Base-by-base conservation (phyloP, 2,329 filamentous ascomycete genomes). In the Clarireedia hainanense region DNA sequence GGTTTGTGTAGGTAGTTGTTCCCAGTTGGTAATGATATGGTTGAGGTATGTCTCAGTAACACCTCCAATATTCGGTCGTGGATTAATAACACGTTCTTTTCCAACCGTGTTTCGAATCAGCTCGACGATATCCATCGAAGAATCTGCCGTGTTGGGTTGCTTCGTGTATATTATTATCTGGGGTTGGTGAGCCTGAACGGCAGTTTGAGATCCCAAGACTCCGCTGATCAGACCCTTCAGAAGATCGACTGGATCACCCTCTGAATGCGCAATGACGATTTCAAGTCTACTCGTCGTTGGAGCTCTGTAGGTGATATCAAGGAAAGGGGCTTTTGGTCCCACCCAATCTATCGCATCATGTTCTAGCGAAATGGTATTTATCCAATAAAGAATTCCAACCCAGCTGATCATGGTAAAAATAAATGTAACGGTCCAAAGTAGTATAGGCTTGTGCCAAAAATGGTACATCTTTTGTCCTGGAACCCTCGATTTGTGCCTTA, bases 1-100 rank as follows among this genome's bases (percentile, higher is more conserved):
- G 0, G 74, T 76, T 50, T 78, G 74, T 12, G 65, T 66, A 10
- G 75, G 71, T 3, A 78, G 69, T 23, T 61, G 61, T 39, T 76
- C 71, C 72, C 72, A 79, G 43, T 66, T 57, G 14, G 60, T 63
- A 4, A 75, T 56, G 36, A 78, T 76, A 59, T 79, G 76, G 57
- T 72, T 64, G 4, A 78, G 70, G 63, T 74, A 77, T 4, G 74
- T 74, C 7, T 73, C 73, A 17, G 72, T 69, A 61, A 76, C 72
- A 37, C 75, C 69, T 23, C 76, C 76, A 34, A 70, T 58, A 52
- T 78, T 78, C 5, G 58, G 61, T 10, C 70, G 62, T 20, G 51
- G 23, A 30, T 49, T 3, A 14, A 54, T 49, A 34, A 27, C 24
- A 20, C 39, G 39, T 4, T 45, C 43, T 6, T 48, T 48, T 15